phyloP scores from a whole-genome alignment of 2,329 filamentous ascomycete species.

The Colletotrichum siamense region DNA sequence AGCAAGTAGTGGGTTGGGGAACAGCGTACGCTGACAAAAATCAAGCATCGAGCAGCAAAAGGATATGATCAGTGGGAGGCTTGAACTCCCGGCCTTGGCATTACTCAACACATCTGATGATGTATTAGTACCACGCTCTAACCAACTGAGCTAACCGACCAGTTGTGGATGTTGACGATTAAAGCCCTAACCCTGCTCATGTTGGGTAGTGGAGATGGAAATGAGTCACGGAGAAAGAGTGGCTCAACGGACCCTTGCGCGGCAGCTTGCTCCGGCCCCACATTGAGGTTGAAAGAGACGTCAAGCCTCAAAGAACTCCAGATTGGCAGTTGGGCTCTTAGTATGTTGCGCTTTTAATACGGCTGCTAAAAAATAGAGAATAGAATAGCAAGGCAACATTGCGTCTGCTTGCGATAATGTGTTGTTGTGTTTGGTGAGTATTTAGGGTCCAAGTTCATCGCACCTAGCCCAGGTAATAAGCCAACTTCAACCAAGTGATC shows the following conservation, averaged over 20 bases:
- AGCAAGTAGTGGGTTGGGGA: not conserved
- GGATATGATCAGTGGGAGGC: constrained; percentile 17
- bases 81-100: constrained; percentile 23
- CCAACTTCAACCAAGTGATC: not conserved
- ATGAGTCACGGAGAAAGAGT: not conserved
- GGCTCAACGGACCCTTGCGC: not conserved
- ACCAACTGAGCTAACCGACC: constrained; percentile 23
- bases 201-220: not conserved
- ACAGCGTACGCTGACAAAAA: not conserved
- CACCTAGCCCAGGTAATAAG: not conserved
- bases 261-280: not conserved
- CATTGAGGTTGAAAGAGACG: not conserved
- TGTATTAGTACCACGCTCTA: constrained; percentile 23
- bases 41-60: not conserved
- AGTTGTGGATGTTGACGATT: not conserved
- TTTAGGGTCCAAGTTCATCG: not conserved
- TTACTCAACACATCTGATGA: constrained; percentile 9
- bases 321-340: not conserved
- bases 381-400: not conserved
- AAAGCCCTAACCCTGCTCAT: not conserved
- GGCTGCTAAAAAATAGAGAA: not conserved
- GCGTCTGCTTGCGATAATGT: not conserved
- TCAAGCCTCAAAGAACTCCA: not conserved
- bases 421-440: not conserved
- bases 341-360: not conserved